These are phyloP conservation scores for Pythium volutum DNA, from an alignment of 352 stramenopile species.

Conservation along the genomic window DNA sequence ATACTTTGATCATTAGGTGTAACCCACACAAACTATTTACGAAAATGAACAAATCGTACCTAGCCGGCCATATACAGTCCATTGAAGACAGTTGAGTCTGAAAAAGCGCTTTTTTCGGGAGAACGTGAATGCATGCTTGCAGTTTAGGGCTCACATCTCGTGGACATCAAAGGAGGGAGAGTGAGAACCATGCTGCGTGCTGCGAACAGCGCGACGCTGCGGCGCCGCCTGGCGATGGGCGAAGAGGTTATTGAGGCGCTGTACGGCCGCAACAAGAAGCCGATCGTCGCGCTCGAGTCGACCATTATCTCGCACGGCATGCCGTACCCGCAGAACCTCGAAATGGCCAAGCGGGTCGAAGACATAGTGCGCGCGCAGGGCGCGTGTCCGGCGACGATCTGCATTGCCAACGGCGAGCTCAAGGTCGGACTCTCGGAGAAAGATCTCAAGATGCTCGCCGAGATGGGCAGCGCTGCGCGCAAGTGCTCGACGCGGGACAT, in stretches of 20 bases:
- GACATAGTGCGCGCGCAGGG: slow-evolving; percentile 83
- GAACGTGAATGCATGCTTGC: slow-evolving; percentile 5
- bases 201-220: slow-evolving; percentile 22
- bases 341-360: slow-evolving; percentile 92
- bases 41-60: neutral
- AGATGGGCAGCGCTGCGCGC: slow-evolving; percentile 55
- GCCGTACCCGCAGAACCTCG: slow-evolving; percentile 97
- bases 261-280: slow-evolving; percentile 35
- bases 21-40: slow-evolving; percentile 3
- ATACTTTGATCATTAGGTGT: neutral
- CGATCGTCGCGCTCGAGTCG: slow-evolving; percentile 95
- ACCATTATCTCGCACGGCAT: slow-evolving; percentile 99
- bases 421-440: slow-evolving; percentile 62
- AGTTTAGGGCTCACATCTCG: neutral
- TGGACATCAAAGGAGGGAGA: no score
- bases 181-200: slow-evolving; percentile 19
- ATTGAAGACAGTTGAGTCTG: neutral
- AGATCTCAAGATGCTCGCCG: slow-evolving; percentile 58
- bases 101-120: slow-evolving; percentile 7
- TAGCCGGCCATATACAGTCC: neutral
- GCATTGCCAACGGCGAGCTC: slow-evolving; percentile 91
- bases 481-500: slow-evolving; percentile 88
- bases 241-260: slow-evolving; percentile 33
- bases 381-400: slow-evolving; percentile 95
- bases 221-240: slow-evolving; percentile 24